Percentiles rank a stretch among this genome's conserved stretches.
Conservation (phyloP, 2,329 filamentous ascomycete species). For the Juglanconis sp. region DNA sequence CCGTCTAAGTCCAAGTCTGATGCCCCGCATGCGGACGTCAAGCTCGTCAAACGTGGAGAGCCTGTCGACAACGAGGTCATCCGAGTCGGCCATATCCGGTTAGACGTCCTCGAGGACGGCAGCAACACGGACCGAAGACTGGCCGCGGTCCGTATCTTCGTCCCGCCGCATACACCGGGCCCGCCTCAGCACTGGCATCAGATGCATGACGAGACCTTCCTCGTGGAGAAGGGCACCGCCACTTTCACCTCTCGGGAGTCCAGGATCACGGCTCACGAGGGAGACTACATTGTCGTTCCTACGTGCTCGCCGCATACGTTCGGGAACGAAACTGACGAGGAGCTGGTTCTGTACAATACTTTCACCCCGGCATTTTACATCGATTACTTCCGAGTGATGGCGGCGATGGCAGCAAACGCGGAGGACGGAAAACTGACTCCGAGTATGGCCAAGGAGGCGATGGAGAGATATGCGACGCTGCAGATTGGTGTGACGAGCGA, state of each 20-base stretch:
- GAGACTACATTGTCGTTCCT: constrained; percentile 55
- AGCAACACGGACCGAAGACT: constrained; percentile 4
- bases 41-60: neutral
- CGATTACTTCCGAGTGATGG: constrained; percentile 53
- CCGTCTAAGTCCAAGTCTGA: constrained; percentile 4
- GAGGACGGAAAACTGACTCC: constrained; percentile 38
- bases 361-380: constrained; percentile 56
- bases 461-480: constrained; percentile 48
- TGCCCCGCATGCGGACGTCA: constrained; percentile 1
- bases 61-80: neutral
- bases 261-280: constrained; percentile 44
- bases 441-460: constrained; percentile 45
- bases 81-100: neutral
- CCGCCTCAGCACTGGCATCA: constrained; percentile 52
- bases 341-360: constrained; percentile 55
- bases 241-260: constrained; percentile 47
- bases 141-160: constrained; percentile 39
- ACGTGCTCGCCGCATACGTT: constrained; percentile 54
- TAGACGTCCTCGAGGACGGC: constrained; percentile 7
- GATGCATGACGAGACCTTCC: constrained; percentile 58
- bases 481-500: constrained; percentile 14
- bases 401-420: constrained; percentile 40
- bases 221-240: constrained; percentile 48
- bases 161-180: constrained; percentile 43
- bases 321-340: constrained; percentile 50